Evolutionary conservation across 345 rosid genomes (phyloP).

Genomic region (Lepidium aucheri): DNA sequence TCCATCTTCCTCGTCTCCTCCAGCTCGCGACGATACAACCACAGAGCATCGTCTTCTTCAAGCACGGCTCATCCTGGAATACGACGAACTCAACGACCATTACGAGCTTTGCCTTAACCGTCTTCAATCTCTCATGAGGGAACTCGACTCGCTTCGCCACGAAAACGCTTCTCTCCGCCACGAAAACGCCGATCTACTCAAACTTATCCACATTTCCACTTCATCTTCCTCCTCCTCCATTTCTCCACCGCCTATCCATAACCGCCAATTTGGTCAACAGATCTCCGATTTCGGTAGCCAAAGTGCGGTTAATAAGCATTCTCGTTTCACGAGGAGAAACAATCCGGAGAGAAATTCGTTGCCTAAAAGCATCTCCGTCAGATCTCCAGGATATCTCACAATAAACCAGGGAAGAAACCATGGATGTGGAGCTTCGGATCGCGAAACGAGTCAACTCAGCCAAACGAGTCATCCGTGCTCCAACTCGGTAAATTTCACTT

Average conservation of each 20-base stretch:
- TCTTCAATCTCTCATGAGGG: slow-evolving; percentile 40
- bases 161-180: slow-evolving; percentile 57
- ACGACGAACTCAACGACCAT: slow-evolving; percentile 55
- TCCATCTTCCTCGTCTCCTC: slow-evolving; percentile 34
- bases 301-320: slow-evolving; percentile 15
- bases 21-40: slow-evolving; percentile 22
- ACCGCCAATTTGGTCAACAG: slow-evolving; percentile 31
- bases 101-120: slow-evolving; percentile 57
- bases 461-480: slow-evolving; percentile 24
- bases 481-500: slow-evolving; percentile 32
- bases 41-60: slow-evolving; percentile 63
- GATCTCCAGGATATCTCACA: slow-evolving; percentile 48
- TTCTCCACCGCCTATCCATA: slow-evolving; percentile 32
- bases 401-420: slow-evolving; percentile 27
- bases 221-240: slow-evolving; percentile 26
- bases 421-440: slow-evolving; percentile 22
- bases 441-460: slow-evolving; percentile 27
- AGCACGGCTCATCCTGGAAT: slow-evolving; percentile 62
- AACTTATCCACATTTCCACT: slow-evolving; percentile 39
- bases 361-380: slow-evolving; percentile 72
- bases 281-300: slow-evolving; percentile 28
- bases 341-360: slow-evolving; percentile 36
- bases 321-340: slow-evolving; percentile 14
- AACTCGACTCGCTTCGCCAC: slow-evolving; percentile 48
- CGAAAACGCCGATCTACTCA: slow-evolving; percentile 52